Conservation (phyloP, 1,284 basidiomycete genomes). For the Pascua sp. region DNA sequence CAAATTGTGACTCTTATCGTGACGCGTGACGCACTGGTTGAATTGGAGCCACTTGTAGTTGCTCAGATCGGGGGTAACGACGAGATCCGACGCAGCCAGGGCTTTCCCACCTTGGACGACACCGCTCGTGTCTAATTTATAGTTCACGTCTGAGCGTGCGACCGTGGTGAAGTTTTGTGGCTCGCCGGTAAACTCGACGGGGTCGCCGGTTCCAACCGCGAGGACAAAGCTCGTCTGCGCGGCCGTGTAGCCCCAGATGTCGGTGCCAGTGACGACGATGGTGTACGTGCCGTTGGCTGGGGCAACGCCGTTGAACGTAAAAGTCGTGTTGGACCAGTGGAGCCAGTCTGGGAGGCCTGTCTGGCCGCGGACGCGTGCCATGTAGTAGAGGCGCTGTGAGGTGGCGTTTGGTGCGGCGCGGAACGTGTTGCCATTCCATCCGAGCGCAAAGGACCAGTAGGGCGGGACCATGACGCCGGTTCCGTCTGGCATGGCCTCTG, state of each 20-base stretch:
- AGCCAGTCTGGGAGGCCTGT: constrained; percentile 54
- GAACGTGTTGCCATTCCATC: constrained; percentile 51
- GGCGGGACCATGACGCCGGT: constrained; percentile 48
- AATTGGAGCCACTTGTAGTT: constrained; percentile 49
- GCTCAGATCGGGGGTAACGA: constrained; percentile 33
- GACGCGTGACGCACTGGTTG: constrained; percentile 19
- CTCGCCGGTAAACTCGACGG: constrained; percentile 27
- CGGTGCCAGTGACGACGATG: constrained; percentile 47
- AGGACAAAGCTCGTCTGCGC: constrained; percentile 48
- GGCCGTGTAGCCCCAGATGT: constrained; percentile 48
- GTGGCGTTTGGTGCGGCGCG: constrained; percentile 24
- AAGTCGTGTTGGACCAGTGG: constrained; percentile 53
- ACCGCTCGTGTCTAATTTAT: constrained; percentile 29
- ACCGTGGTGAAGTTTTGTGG: constrained; percentile 31
- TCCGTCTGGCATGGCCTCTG: constrained; percentile 35
- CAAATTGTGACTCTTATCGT: too few species aligned
- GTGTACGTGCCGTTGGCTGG: constrained; percentile 47
- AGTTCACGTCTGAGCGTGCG: constrained; percentile 28
- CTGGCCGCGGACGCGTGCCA: constrained; percentile 47
- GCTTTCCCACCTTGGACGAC: constrained; percentile 35
- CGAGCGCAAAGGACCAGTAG: constrained; percentile 56
- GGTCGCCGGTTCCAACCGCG: constrained; percentile 39
- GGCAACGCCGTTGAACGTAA: constrained; percentile 55
- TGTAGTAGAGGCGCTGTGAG: constrained; percentile 41
- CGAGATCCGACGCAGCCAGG: constrained; percentile 26